A percentile compares a stretch with the other conserved stretches of the same genome.
Conservation (phyloP, 495 filamentous ascomycete species). For the Thermochaetoides thermophila region DNA sequence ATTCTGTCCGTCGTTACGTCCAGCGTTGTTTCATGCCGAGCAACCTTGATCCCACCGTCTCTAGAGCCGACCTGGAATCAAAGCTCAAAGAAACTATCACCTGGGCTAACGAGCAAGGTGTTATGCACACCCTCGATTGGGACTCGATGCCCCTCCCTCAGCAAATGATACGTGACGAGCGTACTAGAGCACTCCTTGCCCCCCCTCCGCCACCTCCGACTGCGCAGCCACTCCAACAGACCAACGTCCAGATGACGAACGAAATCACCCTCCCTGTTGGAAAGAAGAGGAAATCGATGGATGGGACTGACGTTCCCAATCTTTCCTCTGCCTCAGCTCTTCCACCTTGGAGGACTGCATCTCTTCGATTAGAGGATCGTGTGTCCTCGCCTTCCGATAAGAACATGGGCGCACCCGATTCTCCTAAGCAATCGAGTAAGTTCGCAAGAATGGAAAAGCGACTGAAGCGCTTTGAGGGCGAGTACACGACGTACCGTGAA, state of each 20-base stretch:
- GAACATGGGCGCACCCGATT: slow-evolving; percentile 33
- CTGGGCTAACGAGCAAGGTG: slow-evolving; percentile 52
- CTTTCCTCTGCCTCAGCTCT: slow-evolving; percentile 6
- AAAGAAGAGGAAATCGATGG: slow-evolving; percentile 77
- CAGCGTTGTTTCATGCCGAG: slow-evolving; percentile 66
- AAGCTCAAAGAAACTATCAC: slow-evolving; percentile 80
- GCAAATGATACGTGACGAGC: slow-evolving; percentile 64
- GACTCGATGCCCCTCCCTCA: slow-evolving; percentile 73
- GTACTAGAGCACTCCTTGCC: slow-evolving; percentile 25
- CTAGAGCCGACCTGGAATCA: slow-evolving; percentile 54
- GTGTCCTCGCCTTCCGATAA: slow-evolving; percentile 50
- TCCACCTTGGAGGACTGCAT: slow-evolving; percentile 65
- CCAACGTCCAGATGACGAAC: too few relatives aligned
- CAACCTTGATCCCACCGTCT: slow-evolving; percentile 50
- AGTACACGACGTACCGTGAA: slow-evolving; percentile 46
- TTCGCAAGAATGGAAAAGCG: slow-evolving; percentile 78
- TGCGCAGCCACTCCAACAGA: too few relatives aligned
- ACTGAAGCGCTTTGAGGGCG: slow-evolving; percentile 67
- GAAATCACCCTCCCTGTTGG: slow-evolving; percentile 4
- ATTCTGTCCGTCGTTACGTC: slow-evolving; percentile 65
- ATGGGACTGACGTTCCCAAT: slow-evolving; percentile 19
- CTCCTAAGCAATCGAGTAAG: slow-evolving; percentile 54
- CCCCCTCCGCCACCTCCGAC: not conserved
- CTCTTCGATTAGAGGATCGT: slow-evolving; percentile 56
- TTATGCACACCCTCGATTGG: slow-evolving; percentile 67